phyloP scores from a whole-genome alignment of 768 basidiomycete genomes.

The Russula vinacea region DNA sequence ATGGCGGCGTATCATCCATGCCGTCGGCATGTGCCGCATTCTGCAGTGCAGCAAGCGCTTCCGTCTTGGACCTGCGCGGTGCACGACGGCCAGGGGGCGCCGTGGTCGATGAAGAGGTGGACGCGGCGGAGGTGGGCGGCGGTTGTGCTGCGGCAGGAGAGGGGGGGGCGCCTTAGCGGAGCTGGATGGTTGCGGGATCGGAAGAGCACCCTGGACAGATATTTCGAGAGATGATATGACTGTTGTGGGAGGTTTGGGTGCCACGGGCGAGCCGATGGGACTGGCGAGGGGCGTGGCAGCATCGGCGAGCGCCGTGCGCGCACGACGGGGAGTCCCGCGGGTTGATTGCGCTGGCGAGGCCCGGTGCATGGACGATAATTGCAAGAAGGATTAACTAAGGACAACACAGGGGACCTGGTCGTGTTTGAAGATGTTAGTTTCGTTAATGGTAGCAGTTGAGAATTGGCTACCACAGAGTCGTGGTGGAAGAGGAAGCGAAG shows the following conservation, averaged over 20 bases:
- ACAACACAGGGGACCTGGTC: not conserved
- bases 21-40: conserved; percentile 59
- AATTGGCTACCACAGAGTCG: conserved; percentile 20
- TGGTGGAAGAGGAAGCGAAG: conserved; percentile 28
- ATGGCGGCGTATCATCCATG: conserved; percentile 51
- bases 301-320: conserved; percentile 24
- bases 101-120: conserved; percentile 17
- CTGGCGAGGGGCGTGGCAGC: conserved; percentile 27
- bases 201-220: conserved; percentile 68
- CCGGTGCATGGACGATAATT: conserved; percentile 18
- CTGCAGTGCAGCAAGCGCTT: conserved; percentile 76
- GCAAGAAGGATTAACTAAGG: conserved; percentile 9
- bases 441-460: conserved; percentile 7
- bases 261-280: conserved; percentile 20
- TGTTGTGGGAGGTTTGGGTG: conserved; percentile 47
- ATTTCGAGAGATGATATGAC: conserved; percentile 71
- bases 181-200: conserved; percentile 44
- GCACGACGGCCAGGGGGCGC: conserved; percentile 48
- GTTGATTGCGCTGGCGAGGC: conserved; percentile 26
- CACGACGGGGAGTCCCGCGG: conserved; percentile 31
- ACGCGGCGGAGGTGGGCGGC: conserved; percentile 2
- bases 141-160: conserved; percentile 2
- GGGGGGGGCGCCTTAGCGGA: conserved; percentile 37
- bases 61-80: conserved; percentile 87
- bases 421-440: conserved; percentile 3